Percentiles rank a stretch among this genome's conserved stretches.
Evolutionary conservation across 2,329 filamentous ascomycete genomes (phyloP).

Genomic region (Nectriaceae sp.): DNA sequence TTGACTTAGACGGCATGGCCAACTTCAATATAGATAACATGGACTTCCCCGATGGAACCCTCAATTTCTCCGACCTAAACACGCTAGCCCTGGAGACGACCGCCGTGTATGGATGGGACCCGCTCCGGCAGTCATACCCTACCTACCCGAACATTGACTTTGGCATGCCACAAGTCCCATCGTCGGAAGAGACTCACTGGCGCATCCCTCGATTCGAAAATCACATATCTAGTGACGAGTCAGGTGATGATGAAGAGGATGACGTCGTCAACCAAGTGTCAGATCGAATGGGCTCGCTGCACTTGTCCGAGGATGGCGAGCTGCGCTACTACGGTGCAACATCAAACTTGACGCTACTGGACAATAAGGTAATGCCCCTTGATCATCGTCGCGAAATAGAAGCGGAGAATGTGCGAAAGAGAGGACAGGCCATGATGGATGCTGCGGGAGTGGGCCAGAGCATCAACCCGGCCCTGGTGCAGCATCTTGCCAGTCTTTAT

Average conservation of each 20-base stretch:
- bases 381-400: no score
- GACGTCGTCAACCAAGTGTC: conserved; percentile 13
- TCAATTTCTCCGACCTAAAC: no score
- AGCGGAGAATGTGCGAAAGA: conserved; percentile 7
- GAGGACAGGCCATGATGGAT: conserved; percentile 1
- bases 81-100: no score
- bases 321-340: conserved; percentile 21
- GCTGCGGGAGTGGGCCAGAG: conserved; percentile 9
- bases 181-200: no score
- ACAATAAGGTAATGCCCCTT: conserved; percentile 2
- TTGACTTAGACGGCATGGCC: no score
- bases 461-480: conserved; percentile 14
- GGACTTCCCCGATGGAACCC: no score
- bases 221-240: not conserved
- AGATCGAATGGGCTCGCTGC: conserved; percentile 15
- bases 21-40: no score
- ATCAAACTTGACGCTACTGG: conserved; percentile 16
- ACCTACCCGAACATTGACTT: no score
- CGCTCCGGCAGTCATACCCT: no score
- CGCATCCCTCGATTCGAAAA: no score
- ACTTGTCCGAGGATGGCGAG: conserved; percentile 16
- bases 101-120: no score
- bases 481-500: conserved; percentile 22
- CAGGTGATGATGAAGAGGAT: not conserved
- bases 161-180: no score